phyloP scores from a whole-genome alignment of 768 basidiomycete genomes.

The Termitomyces sp. region DNA sequence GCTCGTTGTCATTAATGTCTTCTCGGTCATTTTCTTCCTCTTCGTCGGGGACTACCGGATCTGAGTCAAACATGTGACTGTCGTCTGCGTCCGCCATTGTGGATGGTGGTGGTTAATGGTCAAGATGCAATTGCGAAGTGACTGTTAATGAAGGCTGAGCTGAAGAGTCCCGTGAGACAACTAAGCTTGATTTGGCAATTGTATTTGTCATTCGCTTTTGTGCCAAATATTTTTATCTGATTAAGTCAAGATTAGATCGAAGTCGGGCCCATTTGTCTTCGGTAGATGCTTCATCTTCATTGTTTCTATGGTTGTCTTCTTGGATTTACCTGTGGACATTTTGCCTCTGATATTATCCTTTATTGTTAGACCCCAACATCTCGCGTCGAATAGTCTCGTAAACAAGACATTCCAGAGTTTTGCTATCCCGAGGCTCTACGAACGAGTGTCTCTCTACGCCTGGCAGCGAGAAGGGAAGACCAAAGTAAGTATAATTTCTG shows the following conservation, averaged over 20 bases:
- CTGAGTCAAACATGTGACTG: slow-evolving; percentile 28
- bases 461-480: slow-evolving; percentile 68
- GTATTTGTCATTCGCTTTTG: neutral
- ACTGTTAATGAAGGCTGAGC: neutral
- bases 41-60: slow-evolving; percentile 37
- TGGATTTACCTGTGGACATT: slow-evolving; percentile 66
- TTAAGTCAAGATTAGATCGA: neutral
- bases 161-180: slow-evolving; percentile 7
- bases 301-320: slow-evolving; percentile 37
- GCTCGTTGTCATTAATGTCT: slow-evolving; percentile 36
- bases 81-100: slow-evolving; percentile 45
- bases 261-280: neutral
- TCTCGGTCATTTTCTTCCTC: slow-evolving; percentile 37
- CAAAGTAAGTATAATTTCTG: slow-evolving; percentile 38
- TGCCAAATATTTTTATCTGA: slow-evolving; percentile 1
- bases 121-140: slow-evolving; percentile 13
- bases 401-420: slow-evolving; percentile 52
- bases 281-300: neutral
- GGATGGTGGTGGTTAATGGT: slow-evolving; percentile 9
- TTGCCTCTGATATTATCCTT: slow-evolving; percentile 52
- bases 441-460: slow-evolving; percentile 57
- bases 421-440: slow-evolving; percentile 52
- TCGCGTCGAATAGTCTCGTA: slow-evolving; percentile 53
- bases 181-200: neutral
- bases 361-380: slow-evolving; percentile 48